Evolutionary conservation across 2,329 filamentous ascomycete species (phyloP), one percentile per base, ranked within the genome.

Genomic region (Coleophoma cylindrospora): DNA sequence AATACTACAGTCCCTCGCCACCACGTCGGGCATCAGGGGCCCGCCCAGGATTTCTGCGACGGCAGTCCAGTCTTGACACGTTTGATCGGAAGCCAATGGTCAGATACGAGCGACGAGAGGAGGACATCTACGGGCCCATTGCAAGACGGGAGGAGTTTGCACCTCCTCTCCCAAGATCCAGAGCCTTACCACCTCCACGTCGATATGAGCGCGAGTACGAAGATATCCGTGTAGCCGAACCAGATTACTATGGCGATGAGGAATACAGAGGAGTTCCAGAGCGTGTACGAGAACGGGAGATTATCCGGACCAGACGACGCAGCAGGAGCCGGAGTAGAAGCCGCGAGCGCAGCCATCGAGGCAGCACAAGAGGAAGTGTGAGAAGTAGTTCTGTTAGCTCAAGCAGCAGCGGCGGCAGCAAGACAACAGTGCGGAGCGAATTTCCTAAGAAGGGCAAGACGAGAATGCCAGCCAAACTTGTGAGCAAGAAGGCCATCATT

Each of bases 371-470:
- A 44, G 53, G 54, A 22, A 64, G 59, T 50, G 56, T 60, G 11
- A 50, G 57, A 45, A 62, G 77, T 11, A 74, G 70, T 1, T 71
- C 68, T 50, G 66, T 53, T 11, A 70, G 69, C 40, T 77, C 74
- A 61, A 76, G 70, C 49, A 64, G 63, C 47, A 61, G 57, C 54
- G 74, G 49, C 68, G 50, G 73, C 72, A 27, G 27, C 9, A 17
- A 74, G 73, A 21, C 79, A 76, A 2, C 61, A 61, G 66, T 75
- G n/a, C 76, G 72, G 61, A 80, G 72, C 67, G 78, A 84, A 50
- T 89, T 87, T 56, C 86, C 87, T 10, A 87, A 88, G 71, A 91
- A 87, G 67, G 91, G 91, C 61, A 95, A 91, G 76, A 96, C 91
- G 13, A 83, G 88, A 59, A 91, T 96, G 66, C 91, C 91, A 1